phyloP scores from a whole-genome alignment of 176 grass and related monocot genomes.

The Musa acuminata region DNA sequence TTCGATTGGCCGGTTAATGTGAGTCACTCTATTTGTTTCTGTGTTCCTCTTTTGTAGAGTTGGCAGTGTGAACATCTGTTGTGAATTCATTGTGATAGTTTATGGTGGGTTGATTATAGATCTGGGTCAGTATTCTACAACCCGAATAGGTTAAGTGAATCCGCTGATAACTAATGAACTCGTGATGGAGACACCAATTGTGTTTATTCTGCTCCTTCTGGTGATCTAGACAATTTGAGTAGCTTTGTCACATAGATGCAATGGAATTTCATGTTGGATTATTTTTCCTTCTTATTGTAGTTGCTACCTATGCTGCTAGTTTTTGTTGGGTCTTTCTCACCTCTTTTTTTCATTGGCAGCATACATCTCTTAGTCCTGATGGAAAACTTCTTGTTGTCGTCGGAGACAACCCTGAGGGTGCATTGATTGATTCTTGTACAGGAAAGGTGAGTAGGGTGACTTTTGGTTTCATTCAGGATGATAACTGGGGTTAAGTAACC shows the following conservation, averaged over 20 bases:
- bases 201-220: no score
- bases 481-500: no score
- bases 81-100: neutral
- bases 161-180: no score
- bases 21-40: conserved; percentile 16
- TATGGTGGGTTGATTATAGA: neutral
- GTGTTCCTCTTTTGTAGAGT: conserved; percentile 2
- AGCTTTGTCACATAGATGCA: neutral
- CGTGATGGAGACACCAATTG: no score
- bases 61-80: neutral
- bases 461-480: neutral
- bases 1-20: conserved; percentile 76
- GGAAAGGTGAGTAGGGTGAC: conserved; percentile 50
- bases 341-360: conserved; percentile 35
- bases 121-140: neutral
- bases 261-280: conserved; percentile 11
- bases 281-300: conserved; percentile 9
- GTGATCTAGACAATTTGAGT: no score
- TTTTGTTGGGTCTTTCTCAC: neutral
- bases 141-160: no score
- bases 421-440: conserved; percentile 50
- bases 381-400: conserved; percentile 62
- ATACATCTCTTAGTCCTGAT: conserved; percentile 57
- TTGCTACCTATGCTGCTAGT: no score
- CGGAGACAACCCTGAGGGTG: conserved; percentile 53